Evolutionary conservation across 768 basidiomycete species (phyloP), one percentile per base, ranked within the genome.

Genomic region (Serendipita sp.): DNA sequence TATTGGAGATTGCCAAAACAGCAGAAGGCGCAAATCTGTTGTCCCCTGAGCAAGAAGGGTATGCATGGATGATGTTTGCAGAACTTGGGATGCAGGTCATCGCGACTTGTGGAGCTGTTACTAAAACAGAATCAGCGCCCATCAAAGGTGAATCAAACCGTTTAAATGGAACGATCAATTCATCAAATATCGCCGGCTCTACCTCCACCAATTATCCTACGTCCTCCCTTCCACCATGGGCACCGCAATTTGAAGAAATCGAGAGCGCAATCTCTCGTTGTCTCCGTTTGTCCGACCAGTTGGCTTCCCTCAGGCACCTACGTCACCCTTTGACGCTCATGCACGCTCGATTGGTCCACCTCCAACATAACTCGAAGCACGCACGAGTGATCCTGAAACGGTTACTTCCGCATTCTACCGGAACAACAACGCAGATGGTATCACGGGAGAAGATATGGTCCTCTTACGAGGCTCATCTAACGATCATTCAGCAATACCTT

Each of bases 1-100:
- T 84, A 71, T 76, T 88, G 11, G 68, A 73, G 0, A 67, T 83
- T 0, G 75, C 76, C 2, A 75, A 77, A 11, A 45, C 37, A n/a
- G 34, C 34, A 32, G 18, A 53, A 11, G 45, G 45, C 15, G 66
- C 62, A 8, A 16, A 28, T 37, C 35, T 47, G 45, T 74, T 89
- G 1, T 79, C 82, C 3, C 78, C 79, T 3, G 79, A 80, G 62
- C 71, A 84, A 7, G 87, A 89, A 69, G 89, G 86, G 70, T 76
- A 83, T 5, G 86, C 86, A 0, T 88, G 85, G 82, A 83, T 83
- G 0, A 79, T 80, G 8, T 68, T 89, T 0, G 87, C 83, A 0
- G 88, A 90, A 72, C 69, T 87, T 1, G 88, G 86, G 2, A 77
- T 89, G 70, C 76, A 76, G 66, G 77, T 82, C 48, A 77, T 82